Percentiles rank a stretch among this genome's conserved stretches.
These are phyloP conservation scores for Ceratobasidium sp. DNA, from an alignment of 1,284 basidiomycete species.

Conservation along the genomic window DNA sequence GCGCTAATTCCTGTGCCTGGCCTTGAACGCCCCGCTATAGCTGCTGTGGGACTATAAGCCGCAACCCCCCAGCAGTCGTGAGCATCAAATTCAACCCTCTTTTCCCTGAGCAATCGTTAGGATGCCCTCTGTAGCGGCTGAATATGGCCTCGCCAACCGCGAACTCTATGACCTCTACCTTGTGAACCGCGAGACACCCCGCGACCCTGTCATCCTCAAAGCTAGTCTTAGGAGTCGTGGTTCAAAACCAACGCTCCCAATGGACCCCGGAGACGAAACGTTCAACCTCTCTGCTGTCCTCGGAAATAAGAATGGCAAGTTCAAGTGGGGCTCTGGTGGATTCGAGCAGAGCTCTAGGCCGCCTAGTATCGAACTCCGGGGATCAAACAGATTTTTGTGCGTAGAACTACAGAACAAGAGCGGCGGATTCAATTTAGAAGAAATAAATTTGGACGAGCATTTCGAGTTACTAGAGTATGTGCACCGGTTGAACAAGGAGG, in stretches of 20 bases:
- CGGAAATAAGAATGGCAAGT: slow-evolving; percentile 4
- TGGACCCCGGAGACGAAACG: neutral
- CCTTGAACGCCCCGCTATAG: too few relatives aligned
- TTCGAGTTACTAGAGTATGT: slow-evolving; percentile 4
- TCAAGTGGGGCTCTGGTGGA: neutral
- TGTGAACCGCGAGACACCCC: neutral
- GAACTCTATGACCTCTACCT: neutral
- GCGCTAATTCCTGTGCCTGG: too few relatives aligned
- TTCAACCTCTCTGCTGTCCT: neutral
- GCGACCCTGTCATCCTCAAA: neutral
- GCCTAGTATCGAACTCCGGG: neutral
- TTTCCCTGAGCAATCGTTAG: too few relatives aligned
- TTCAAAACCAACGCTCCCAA: neutral
- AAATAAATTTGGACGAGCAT: neutral
- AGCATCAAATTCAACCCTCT: too few relatives aligned
- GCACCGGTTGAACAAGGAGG: neutral
- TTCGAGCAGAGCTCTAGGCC: neutral
- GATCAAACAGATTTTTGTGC: too few relatives aligned
- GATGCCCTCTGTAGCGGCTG: too few relatives aligned
- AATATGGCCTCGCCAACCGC: neutral
- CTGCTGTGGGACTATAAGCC: too few relatives aligned
- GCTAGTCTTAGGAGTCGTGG: neutral
- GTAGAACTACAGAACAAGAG: too few relatives aligned
- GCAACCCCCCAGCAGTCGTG: too few relatives aligned
- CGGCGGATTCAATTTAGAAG: neutral